Percentiles rank a stretch among this genome's conserved stretches.
Conservation (phyloP, 2,329 filamentous ascomycete species). For the Corinectria fuckeliana region DNA sequence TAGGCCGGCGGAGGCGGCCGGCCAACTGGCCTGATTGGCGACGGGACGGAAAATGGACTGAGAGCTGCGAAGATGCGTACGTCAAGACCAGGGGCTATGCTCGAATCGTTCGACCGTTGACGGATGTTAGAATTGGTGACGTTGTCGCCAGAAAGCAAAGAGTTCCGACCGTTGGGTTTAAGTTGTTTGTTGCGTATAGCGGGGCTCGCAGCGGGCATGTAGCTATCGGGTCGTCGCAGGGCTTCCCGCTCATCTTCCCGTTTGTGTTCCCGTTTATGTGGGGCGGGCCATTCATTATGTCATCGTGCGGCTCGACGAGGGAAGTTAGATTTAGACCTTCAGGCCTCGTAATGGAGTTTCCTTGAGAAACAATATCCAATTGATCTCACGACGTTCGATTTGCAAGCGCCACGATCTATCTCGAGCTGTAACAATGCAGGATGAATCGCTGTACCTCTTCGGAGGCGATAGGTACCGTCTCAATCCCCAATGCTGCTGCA, state of each 20-base stretch:
- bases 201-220: not conserved
- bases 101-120: not conserved
- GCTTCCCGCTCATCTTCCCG: too few relatives aligned
- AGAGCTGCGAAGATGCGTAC: not conserved
- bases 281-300: constrained; percentile 4
- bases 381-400: not conserved
- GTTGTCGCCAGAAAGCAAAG: not conserved
- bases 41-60: not conserved
- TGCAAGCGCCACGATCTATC: not conserved
- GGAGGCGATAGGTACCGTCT: constrained; percentile 48
- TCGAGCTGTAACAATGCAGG: constrained; percentile 15
- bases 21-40: not conserved
- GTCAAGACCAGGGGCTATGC: not conserved
- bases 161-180: constrained; percentile 9
- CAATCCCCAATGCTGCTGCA: not conserved
- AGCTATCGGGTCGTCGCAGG: not conserved
- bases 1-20: not conserved
- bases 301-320: constrained; percentile 2
- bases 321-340: not conserved
- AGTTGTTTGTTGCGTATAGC: constrained; percentile 3
- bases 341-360: not conserved
- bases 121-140: not conserved
- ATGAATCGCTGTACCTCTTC: constrained; percentile 45
- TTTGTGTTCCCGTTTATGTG: not conserved
- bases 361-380: not conserved